phyloP scores from a whole-genome alignment of 192 early-diverging fungal genomes.

The Chytriomyces sp. region DNA sequence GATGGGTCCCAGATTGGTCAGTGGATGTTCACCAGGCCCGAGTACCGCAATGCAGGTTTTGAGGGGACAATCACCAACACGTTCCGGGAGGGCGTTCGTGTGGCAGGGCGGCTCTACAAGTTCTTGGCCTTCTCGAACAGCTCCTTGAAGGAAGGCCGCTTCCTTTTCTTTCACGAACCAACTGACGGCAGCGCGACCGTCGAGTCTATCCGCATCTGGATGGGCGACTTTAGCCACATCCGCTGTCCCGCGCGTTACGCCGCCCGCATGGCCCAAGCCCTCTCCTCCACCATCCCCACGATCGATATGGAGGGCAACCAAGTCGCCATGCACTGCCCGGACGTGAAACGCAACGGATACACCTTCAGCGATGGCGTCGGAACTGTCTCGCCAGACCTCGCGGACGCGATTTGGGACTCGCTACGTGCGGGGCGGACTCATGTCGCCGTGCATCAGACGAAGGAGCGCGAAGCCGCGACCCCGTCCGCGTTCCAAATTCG shows the following conservation, averaged over 20 bases:
- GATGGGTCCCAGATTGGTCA: background rate
- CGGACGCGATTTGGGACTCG: slow-evolving; percentile 16
- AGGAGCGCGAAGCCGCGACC: background rate
- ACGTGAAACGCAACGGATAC: slow-evolving; percentile 46
- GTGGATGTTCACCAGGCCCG: background rate
- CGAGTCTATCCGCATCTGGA: slow-evolving; percentile 57
- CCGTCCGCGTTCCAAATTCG: slow-evolving; percentile 72
- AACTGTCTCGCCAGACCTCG: slow-evolving; percentile 49
- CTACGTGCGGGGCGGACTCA: background rate
- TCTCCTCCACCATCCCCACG: slow-evolving; percentile 62
- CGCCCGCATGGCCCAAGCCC: slow-evolving; percentile 63
- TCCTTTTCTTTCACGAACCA: slow-evolving; percentile 66
- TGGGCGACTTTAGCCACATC: slow-evolving; percentile 64
- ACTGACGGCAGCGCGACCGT: slow-evolving; percentile 8
- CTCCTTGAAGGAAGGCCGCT: slow-evolving; percentile 67
- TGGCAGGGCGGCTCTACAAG: slow-evolving; percentile 58
- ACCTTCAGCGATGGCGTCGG: slow-evolving; percentile 70
- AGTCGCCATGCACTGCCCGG: slow-evolving; percentile 44
- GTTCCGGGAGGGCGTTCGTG: slow-evolving; percentile 52
- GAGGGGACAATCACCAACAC: slow-evolving; percentile 49
- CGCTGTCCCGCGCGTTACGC: slow-evolving; percentile 66
- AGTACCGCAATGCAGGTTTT: background rate
- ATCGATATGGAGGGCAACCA: slow-evolving; percentile 18
- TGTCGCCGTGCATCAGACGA: background rate
- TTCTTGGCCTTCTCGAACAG: slow-evolving; percentile 67